Conservation (phyloP, 2,329 filamentous ascomycete genomes). For the Sporothrix dimorphospora region DNA sequence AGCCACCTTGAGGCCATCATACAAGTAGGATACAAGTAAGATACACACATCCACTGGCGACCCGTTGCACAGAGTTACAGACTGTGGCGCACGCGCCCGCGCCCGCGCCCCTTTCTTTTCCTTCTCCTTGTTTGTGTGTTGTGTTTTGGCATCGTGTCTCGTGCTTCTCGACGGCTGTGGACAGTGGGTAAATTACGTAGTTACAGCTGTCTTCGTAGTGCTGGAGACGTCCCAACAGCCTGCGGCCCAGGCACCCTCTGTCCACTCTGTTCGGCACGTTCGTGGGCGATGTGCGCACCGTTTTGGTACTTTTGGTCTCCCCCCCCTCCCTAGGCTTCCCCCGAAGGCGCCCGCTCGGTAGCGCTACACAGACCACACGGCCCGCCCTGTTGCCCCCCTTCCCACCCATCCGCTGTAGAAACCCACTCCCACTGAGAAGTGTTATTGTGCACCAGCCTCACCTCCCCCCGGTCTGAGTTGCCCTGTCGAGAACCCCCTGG, state of each 20-base stretch:
- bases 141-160: background rate
- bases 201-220: background rate
- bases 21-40: no score
- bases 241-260: background rate
- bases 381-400: background rate
- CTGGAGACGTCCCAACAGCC: background rate
- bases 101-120: background rate
- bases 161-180: background rate
- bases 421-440: background rate
- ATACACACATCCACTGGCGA: background rate
- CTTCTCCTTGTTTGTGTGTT: background rate
- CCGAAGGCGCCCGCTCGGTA: background rate
- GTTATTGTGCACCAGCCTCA: slow-evolving; percentile 4
- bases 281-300: background rate
- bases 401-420: background rate
- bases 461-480: background rate
- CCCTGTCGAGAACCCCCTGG: no score
- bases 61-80: slow-evolving; percentile 8
- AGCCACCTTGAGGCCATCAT: slow-evolving; percentile 16
- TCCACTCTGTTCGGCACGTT: background rate
- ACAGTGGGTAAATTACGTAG: background rate
- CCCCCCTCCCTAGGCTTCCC: background rate
- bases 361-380: slow-evolving; percentile 2
- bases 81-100: background rate
- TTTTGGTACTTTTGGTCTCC: background rate